Conservation (phyloP, 164 flowering plant genomes). For the Hamamelis virginiana region DNA sequence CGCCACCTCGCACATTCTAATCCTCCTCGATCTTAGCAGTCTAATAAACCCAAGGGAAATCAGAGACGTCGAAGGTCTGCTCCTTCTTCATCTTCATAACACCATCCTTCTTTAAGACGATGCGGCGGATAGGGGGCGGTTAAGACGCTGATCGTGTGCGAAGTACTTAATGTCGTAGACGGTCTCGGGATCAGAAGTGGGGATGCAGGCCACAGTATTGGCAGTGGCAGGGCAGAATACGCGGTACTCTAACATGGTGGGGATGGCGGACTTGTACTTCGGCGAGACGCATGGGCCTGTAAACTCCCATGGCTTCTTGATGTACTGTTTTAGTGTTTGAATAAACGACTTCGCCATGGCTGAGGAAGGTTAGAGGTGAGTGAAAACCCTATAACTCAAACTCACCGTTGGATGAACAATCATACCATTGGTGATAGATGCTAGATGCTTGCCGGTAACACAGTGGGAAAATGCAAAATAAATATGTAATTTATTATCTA, state of each 20-base stretch:
- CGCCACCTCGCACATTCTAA: no score
- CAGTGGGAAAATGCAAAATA: no score
- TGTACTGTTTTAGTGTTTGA: slow-evolving; percentile 57
- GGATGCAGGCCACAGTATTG: slow-evolving; percentile 40
- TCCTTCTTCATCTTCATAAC: slow-evolving; percentile 66
- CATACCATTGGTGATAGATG: no score
- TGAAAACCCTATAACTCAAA: no score
- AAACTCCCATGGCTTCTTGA: slow-evolving; percentile 91
- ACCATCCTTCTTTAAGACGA: slow-evolving; percentile 62
- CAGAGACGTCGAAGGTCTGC: slow-evolving; percentile 54
- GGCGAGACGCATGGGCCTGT: slow-evolving; percentile 82
- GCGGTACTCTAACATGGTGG: slow-evolving; percentile 64
- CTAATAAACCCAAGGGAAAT: no score
- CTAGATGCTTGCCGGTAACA: no score
- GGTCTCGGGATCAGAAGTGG: slow-evolving; percentile 70
- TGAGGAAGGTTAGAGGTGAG: no score
- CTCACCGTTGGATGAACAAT: no score
- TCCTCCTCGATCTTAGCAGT: no score
- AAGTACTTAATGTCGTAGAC: slow-evolving; percentile 85
- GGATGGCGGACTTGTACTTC: slow-evolving; percentile 66
- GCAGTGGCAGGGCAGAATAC: slow-evolving; percentile 63
- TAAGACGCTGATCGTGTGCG: slow-evolving; percentile 75
- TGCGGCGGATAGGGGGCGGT: slow-evolving; percentile 66
- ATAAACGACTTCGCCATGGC: slow-evolving; percentile 41
- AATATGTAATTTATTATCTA: no score